Evolutionary conservation across 129 eudicot species (phyloP), one percentile per base, ranked within the genome.

Genomic region (Heracleum sosnowskyi): DNA sequence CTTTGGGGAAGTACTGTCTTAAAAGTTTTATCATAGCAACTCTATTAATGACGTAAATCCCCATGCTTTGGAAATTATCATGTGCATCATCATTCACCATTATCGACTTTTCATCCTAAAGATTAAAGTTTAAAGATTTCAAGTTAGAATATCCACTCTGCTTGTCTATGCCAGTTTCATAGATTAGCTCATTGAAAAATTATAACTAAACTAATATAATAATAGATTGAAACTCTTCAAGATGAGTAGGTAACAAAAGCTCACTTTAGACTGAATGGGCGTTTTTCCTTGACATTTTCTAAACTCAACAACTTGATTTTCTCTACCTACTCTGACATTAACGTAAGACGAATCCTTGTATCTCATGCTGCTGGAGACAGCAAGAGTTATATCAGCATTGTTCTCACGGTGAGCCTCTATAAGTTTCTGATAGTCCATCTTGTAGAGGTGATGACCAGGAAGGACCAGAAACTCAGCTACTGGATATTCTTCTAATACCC

Each of bases 391-490:
- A 79, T 91, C 93, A 4, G 97, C 97, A 17, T 77, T 84, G 53
- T 72, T 87, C 49, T 76, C 64, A 15, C 96, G 81, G 80, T 95
- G 98, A 68, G 89, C 81, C 69, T 84, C 85, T 47, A 91, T 78
- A 22, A 95, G 88, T 72, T 88, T 84, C 82, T 87, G 96, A 80
- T 91, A 95, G 80, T 95, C 91, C 98, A 95, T 95, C 79, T 86
- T 91, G 82, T 95, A 95, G 76, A 95, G 93, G 87, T 95, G 98
- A 82, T 95, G 89, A 64, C 98, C 98, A 29, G 97, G 97, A 86
- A 95, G 94, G 45, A 95, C 81, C 74, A 95, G 80, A 81, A 91
- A 91, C 77, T 95, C 96, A 35, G 47, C 75, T 24, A 90, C 87
- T 10, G 92, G 93, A 81, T 90, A 84, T 76, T 90, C 89, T 82